Conservation (phyloP, 371 early-diverging fungal species). For the Spraguea lophii region DNA sequence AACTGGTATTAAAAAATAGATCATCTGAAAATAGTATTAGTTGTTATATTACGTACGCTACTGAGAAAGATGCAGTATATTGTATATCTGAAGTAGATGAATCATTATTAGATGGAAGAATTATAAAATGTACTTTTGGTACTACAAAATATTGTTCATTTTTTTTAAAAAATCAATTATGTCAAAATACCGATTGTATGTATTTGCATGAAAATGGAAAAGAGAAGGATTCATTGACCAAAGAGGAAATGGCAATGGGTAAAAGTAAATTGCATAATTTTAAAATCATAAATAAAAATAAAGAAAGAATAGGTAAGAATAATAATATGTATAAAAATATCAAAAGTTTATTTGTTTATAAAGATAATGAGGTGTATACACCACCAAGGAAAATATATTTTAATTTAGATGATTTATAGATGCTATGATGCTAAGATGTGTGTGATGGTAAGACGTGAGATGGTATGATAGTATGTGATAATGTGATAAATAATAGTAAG, state of each 20-base stretch:
- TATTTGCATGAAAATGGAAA: conserved; percentile 43
- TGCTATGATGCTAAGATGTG: not conserved
- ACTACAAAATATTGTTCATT: conserved; percentile 48
- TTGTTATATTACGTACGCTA: conserved; percentile 44
- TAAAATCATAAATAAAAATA: conserved; percentile 33
- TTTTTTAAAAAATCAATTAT: conserved; percentile 43
- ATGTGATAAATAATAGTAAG: no score
- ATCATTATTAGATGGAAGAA: conserved; percentile 36
- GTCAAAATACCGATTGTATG: conserved; percentile 46
- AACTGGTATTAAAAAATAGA: conserved; percentile 43
- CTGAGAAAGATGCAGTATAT: conserved; percentile 34
- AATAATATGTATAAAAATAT: conserved; percentile 11
- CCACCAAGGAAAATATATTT: conserved; percentile 29
- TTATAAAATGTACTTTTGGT: conserved; percentile 45
- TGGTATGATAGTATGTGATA: no score
- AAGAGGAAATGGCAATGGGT: conserved; percentile 42
- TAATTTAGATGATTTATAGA: conserved; percentile 24
- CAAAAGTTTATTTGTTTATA: conserved; percentile 24
- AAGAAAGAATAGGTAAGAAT: conserved; percentile 24
- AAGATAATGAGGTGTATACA: conserved; percentile 12
- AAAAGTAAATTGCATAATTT: conserved; percentile 44
- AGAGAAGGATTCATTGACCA: conserved; percentile 36
- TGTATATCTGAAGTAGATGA: conserved; percentile 45
- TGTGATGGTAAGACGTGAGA: no score
- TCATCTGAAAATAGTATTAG: conserved; percentile 29